These are phyloP conservation scores for Aspergillus wentii DNA, from an alignment of 495 filamentous ascomycete species.

Conservation along the genomic window DNA sequence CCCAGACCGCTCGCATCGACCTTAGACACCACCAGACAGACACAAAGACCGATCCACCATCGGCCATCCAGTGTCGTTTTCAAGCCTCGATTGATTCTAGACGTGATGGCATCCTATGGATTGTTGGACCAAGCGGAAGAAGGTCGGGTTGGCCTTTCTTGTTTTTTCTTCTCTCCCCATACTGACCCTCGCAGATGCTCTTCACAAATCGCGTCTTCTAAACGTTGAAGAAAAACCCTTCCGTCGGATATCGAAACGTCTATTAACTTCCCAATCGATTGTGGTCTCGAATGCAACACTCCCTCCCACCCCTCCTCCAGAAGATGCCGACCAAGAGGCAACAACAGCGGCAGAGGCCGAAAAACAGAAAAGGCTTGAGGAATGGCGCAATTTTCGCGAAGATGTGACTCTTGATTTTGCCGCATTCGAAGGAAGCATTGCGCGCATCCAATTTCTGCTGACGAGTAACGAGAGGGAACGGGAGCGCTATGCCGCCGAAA, in stretches of 20 bases:
- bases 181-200: slow-evolving; percentile 53
- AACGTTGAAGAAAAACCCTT: slow-evolving; percentile 91
- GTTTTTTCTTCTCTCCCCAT: slow-evolving; percentile 6
- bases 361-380: slow-evolving; percentile 45
- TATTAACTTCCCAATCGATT: slow-evolving; percentile 61
- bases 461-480: slow-evolving; percentile 82
- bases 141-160: slow-evolving; percentile 29
- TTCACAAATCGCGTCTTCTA: slow-evolving; percentile 87
- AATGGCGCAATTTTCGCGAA: slow-evolving; percentile 61
- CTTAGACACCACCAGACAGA: slow-evolving; percentile 9
- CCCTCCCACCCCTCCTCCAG: slow-evolving; percentile 67
- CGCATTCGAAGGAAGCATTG: slow-evolving; percentile 80
- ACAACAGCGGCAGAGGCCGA: slow-evolving; percentile 25
- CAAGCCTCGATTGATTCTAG: neutral
- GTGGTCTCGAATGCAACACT: slow-evolving; percentile 48
- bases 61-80: neutral
- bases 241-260: slow-evolving; percentile 79
- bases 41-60: neutral
- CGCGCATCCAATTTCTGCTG: slow-evolving; percentile 81
- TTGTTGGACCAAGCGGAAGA: slow-evolving; percentile 48
- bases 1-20: slow-evolving; percentile 15
- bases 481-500: slow-evolving; percentile 77
- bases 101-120: slow-evolving; percentile 42
- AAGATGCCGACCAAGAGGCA: slow-evolving; percentile 46
- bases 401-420: slow-evolving; percentile 88